A percentile compares a stretch with the other conserved stretches of the same genome.
Evolutionary conservation across 192 early-diverging fungal genomes (phyloP).

Genomic region (Chytriomyces sp.): DNA sequence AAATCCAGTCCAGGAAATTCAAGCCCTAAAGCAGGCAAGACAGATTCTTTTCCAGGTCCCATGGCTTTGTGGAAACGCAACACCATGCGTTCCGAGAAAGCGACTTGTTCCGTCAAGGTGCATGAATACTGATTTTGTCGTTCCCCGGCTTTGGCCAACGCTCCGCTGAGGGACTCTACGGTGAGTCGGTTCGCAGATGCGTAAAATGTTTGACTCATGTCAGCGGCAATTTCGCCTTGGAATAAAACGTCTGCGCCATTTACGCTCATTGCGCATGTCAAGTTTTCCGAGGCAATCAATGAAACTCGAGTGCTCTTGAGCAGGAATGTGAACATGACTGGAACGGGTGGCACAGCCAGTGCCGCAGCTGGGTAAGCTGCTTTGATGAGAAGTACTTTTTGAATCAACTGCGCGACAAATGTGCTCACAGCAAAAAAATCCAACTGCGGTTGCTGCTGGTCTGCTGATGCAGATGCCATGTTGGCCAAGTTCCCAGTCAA

Average conservation of each 20-base stretch:
- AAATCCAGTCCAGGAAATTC: constrained; percentile 14
- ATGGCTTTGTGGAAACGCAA: constrained; percentile 14
- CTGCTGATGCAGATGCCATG: background rate
- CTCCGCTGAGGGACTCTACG: background rate
- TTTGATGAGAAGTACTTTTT: constrained; percentile 16
- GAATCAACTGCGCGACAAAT: constrained; percentile 19
- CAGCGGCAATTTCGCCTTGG: background rate
- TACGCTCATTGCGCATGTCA: constrained; percentile 4
- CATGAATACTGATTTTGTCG: background rate
- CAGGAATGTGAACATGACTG: background rate
- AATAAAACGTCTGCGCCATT: background rate
- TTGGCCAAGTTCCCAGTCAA: constrained; percentile 10
- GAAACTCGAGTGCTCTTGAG: background rate
- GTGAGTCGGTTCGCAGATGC: background rate
- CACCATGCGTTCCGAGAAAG: background rate
- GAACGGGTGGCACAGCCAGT: constrained; percentile 9
- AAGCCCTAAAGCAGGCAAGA: background rate
- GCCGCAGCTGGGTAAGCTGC: background rate
- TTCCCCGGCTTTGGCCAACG: background rate
- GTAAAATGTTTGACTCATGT: constrained; percentile 21
- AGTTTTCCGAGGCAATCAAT: constrained; percentile 1
- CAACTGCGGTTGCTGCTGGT: background rate
- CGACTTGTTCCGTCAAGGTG: background rate
- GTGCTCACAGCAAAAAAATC: constrained; percentile 24
- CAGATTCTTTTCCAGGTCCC: background rate